These are phyloP conservation scores for Sonneratia alba DNA, from an alignment of 345 rosid species.

Conservation along the genomic window DNA sequence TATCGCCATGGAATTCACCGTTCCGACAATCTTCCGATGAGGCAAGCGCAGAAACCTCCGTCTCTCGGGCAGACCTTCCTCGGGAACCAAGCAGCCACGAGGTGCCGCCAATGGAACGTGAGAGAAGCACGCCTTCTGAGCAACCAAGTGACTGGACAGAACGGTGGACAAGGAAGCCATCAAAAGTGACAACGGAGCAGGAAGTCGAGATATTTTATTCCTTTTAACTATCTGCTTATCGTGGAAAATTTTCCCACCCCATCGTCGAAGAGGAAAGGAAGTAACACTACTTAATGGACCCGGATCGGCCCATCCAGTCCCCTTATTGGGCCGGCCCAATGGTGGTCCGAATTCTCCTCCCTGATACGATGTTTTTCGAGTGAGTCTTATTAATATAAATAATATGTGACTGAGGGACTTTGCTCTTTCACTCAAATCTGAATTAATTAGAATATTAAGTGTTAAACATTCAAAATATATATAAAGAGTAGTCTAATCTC, in stretches of 20 bases:
- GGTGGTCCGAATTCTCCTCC: no score
- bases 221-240: no score
- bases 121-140: neutral
- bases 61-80: neutral
- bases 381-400: no score
- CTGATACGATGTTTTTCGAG: no score
- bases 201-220: neutral
- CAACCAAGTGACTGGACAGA: neutral
- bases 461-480: no score
- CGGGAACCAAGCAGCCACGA: neutral
- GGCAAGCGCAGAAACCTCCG: neutral
- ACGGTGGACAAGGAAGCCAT: neutral
- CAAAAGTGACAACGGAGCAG: neutral
- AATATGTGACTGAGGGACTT: no score
- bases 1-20: slow-evolving; percentile 13
- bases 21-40: neutral
- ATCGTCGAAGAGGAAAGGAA: neutral
- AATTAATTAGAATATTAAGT: no score
- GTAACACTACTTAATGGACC: neutral
- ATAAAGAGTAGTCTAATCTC: no score
- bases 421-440: no score
- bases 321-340: no score
- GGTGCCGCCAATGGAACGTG: neutral
- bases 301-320: no score
- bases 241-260: neutral